These are phyloP conservation scores for Arthrobotrys conoides DNA, from an alignment of 2,329 filamentous ascomycete genomes.

Conservation along the genomic window DNA sequence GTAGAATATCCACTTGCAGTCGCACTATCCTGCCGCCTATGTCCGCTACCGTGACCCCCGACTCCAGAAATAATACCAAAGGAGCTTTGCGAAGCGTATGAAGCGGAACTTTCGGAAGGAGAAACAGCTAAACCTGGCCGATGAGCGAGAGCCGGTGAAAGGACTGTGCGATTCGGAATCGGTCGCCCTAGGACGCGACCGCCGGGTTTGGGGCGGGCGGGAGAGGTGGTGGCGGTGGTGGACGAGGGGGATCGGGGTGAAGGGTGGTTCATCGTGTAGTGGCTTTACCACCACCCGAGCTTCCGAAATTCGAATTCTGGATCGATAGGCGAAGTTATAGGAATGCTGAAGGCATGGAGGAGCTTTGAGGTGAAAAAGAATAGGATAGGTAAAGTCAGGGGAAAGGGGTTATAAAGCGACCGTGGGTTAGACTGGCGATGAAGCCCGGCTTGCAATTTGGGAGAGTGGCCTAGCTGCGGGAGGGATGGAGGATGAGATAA, in stretches of 20 bases:
- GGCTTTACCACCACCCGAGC: conserved; percentile 42
- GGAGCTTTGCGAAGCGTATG: conserved; percentile 54
- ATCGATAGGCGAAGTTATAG: not conserved
- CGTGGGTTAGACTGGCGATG: conserved; percentile 30
- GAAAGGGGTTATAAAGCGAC: conserved; percentile 28
- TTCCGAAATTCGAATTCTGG: conserved; percentile 6
- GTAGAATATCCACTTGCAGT: conserved; percentile 52
- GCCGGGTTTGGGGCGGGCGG: conserved; percentile 46
- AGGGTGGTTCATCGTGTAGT: conserved; percentile 51
- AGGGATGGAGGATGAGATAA: conserved; percentile 21
- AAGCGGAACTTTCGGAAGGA: conserved; percentile 56
- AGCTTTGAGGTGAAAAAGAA: not conserved
- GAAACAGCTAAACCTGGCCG: conserved; percentile 53
- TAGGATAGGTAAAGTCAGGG: conserved; percentile 5
- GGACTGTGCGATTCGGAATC: conserved; percentile 35
- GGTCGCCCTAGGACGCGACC: conserved; percentile 54
- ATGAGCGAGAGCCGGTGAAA: conserved; percentile 49
- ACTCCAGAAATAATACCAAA: conserved; percentile 53
- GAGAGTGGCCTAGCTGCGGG: conserved; percentile 15
- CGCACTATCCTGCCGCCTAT: conserved; percentile 46
- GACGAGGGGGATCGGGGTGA: conserved; percentile 43
- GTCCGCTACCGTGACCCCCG: conserved; percentile 35
- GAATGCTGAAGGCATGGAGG: not conserved
- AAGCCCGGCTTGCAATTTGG: not conserved
- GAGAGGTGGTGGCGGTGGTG: conserved; percentile 31